phyloP scores from a whole-genome alignment of 345 rosid genomes.

The Angophora floribunda region DNA sequence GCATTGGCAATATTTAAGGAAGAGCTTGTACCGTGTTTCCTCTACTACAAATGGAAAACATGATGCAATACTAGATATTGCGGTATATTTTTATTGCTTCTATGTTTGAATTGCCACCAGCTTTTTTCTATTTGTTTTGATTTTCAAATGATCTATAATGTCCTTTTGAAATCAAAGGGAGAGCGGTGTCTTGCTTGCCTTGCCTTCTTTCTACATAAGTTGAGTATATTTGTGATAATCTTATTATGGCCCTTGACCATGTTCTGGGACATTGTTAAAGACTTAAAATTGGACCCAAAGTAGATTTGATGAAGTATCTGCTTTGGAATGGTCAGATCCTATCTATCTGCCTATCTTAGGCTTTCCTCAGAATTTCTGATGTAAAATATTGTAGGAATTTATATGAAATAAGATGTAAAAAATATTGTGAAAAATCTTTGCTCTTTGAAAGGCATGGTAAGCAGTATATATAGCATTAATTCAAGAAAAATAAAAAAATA shows the following conservation, averaged over 20 bases:
- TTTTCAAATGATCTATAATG: neutral
- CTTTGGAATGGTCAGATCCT: neutral
- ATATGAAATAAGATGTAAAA: neutral
- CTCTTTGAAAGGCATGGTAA: neutral
- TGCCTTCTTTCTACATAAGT: neutral
- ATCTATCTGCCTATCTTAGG: neutral
- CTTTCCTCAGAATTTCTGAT: neutral
- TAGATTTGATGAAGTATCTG: neutral
- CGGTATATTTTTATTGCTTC: conserved; percentile 20
- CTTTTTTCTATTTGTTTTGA: neutral
- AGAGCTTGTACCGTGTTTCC: conserved; percentile 67
- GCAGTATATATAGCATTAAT: neutral
- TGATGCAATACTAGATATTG: conserved; percentile 71
- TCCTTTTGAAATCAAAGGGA: neutral
- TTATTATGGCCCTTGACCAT: neutral
- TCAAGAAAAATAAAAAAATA: neutral
- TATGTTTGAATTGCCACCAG: neutral
- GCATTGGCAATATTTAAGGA: conserved; percentile 70
- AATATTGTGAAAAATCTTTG: neutral
- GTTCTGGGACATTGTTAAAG: neutral
- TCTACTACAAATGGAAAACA: conserved; percentile 89
- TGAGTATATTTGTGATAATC: neutral
- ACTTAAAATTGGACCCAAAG: neutral
- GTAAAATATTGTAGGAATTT: neutral
- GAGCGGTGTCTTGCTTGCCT: neutral